Conservation (phyloP, 495 filamentous ascomycete genomes). For the Tricharina praecox region DNA sequence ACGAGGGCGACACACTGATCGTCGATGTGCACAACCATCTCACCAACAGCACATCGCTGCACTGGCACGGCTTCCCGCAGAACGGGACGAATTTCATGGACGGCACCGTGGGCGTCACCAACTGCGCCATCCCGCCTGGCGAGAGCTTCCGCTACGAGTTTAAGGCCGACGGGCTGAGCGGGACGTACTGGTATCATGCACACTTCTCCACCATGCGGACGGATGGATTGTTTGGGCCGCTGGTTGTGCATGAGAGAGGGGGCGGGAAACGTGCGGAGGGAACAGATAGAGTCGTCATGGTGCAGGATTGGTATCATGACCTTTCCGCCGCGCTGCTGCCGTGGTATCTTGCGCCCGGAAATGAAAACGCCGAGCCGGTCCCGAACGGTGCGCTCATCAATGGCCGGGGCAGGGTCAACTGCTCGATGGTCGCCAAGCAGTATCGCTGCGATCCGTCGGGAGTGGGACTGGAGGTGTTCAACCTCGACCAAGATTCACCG, state of each 20-base stretch:
- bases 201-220: constrained; percentile 19
- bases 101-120: constrained; percentile 42
- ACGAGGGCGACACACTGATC: constrained; percentile 21
- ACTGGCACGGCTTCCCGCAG: constrained; percentile 55
- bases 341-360: constrained; percentile 36
- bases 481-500: constrained; percentile 34
- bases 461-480: constrained; percentile 31
- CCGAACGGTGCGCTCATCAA: constrained; percentile 53
- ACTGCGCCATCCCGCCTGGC: constrained; percentile 50
- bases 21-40: constrained; percentile 26
- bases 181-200: constrained; percentile 25
- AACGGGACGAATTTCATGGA: constrained; percentile 47
- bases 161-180: constrained; percentile 18
- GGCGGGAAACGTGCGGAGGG: constrained; percentile 30
- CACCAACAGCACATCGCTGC: constrained; percentile 31
- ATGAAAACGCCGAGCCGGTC: constrained; percentile 39
- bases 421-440: constrained; percentile 31
- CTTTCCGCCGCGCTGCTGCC: constrained; percentile 33
- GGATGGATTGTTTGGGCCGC: constrained; percentile 41
- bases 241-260: constrained; percentile 34
- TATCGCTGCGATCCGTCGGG: constrained; percentile 32
- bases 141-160: constrained; percentile 35
- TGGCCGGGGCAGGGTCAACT: constrained; percentile 36
- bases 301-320: constrained; percentile 45
- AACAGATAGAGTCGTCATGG: constrained; percentile 38